Conservation (phyloP, 805 yeast genomes). For the Starmerella scarabaei region DNA sequence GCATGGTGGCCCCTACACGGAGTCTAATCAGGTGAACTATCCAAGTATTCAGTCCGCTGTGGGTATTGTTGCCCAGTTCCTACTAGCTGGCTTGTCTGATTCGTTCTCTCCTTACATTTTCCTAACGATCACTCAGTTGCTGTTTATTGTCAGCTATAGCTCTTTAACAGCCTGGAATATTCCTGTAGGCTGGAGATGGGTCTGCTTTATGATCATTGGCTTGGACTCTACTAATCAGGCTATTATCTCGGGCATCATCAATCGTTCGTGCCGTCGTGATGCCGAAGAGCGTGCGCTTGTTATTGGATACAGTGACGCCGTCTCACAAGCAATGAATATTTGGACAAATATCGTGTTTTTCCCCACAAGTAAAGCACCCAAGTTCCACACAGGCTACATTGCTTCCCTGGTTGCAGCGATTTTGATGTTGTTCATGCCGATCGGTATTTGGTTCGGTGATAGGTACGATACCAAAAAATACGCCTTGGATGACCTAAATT, state of each 20-base stretch:
- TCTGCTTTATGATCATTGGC: slow-evolving; percentile 31
- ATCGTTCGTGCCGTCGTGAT: slow-evolving; percentile 26
- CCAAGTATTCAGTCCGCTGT: slow-evolving; percentile 34
- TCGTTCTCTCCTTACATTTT: slow-evolving; percentile 30
- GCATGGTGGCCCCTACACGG: slow-evolving; percentile 21
- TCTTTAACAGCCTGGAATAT: slow-evolving; percentile 33
- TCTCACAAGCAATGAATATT: slow-evolving; percentile 35
- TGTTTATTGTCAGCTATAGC: slow-evolving; percentile 30
- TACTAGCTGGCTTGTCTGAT: slow-evolving; percentile 31
- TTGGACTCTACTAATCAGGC: slow-evolving; percentile 30
- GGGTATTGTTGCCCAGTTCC: slow-evolving; percentile 32
- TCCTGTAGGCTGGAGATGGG: slow-evolving; percentile 32
- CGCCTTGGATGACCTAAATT: slow-evolving; percentile 12
- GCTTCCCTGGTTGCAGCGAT: slow-evolving; percentile 29
- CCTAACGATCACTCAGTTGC: slow-evolving; percentile 25
- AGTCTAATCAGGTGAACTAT: slow-evolving; percentile 30
- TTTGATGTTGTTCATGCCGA: slow-evolving; percentile 30
- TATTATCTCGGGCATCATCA: slow-evolving; percentile 34
- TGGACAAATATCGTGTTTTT: slow-evolving; percentile 36
- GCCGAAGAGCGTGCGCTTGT: slow-evolving; percentile 29
- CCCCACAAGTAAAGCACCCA: slow-evolving; percentile 33
- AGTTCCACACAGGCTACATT: slow-evolving; percentile 31
- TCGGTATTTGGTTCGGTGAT: slow-evolving; percentile 23
- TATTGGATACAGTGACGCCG: slow-evolving; percentile 27
- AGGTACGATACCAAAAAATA: slow-evolving; percentile 22